These are phyloP conservation scores for Leccinum longicurvipes DNA, from an alignment of 768 basidiomycete genomes.

Conservation along the genomic window DNA sequence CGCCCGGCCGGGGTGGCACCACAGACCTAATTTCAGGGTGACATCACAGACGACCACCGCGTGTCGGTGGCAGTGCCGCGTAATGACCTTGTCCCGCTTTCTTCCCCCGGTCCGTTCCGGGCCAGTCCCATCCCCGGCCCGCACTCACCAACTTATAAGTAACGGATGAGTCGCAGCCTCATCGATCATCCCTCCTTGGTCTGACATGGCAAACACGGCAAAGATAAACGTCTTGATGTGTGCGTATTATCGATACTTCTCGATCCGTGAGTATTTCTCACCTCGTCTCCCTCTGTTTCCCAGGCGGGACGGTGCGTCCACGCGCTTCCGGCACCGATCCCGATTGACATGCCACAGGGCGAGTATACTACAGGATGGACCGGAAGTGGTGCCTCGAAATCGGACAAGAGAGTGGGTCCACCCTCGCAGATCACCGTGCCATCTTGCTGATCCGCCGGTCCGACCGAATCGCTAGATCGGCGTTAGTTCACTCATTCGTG, in stretches of 20 bases:
- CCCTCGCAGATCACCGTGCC: not conserved
- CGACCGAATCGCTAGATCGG: conserved; percentile 50
- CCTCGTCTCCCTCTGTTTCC: not conserved
- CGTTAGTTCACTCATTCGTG: conserved; percentile 38
- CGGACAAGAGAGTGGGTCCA: conserved; percentile 80
- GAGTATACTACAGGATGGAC: conserved; percentile 98
- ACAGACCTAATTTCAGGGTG: conserved; percentile 17
- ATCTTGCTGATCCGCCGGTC: not conserved
- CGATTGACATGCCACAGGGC: conserved; percentile 40
- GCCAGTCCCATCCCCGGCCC: not conserved
- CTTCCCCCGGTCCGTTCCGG: not conserved
- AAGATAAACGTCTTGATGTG: conserved; percentile 80
- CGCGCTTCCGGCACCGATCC: not conserved
- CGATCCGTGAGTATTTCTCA: conserved; percentile 3
- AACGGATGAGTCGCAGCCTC: not conserved
- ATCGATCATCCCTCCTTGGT: not conserved
- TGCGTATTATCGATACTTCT: conserved; percentile 32
- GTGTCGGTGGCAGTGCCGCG: conserved; percentile 24
- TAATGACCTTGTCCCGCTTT: not conserved
- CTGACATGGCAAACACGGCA: conserved; percentile 40
- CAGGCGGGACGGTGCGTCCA: conserved; percentile 46
- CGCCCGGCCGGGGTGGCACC: not conserved
- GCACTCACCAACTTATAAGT: not conserved
- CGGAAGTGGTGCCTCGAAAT: conserved; percentile 85
- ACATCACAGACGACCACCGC: conserved; percentile 25